Conservation (phyloP, 2,329 filamentous ascomycete species). For the Colletotrichum sp. region DNA sequence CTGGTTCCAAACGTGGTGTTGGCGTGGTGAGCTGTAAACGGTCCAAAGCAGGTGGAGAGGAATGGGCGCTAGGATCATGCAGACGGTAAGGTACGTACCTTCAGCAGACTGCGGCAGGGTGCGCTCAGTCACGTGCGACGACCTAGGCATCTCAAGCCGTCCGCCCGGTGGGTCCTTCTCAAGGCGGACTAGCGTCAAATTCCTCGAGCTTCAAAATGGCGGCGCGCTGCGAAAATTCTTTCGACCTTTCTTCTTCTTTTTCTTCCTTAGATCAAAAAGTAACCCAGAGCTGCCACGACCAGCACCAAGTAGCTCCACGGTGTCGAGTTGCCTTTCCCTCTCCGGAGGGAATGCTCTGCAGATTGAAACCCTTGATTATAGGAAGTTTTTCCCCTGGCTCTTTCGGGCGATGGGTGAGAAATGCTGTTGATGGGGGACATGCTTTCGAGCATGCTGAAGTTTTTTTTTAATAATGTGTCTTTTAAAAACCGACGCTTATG, state of each 20-base stretch:
- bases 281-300: constrained; percentile 68
- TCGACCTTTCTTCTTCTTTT: constrained; percentile 44
- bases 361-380: constrained; percentile 65
- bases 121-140: background rate
- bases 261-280: constrained; percentile 66
- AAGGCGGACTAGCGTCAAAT: constrained; percentile 26
- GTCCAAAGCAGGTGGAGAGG: background rate
- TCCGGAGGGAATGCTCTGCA: constrained; percentile 58
- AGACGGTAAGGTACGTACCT: background rate
- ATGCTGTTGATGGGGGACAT: constrained; percentile 70
- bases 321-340: constrained; percentile 66
- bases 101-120: background rate
- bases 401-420: constrained; percentile 53
- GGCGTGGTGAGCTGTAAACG: background rate
- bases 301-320: constrained; percentile 61
- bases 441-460: constrained; percentile 19
- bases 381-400: constrained; percentile 62
- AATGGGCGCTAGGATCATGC: background rate
- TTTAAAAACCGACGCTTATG: background rate
- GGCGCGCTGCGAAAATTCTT: constrained; percentile 30
- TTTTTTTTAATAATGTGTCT: background rate
- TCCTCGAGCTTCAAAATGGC: background rate
- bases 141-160: background rate
- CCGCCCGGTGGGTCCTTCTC: background rate
- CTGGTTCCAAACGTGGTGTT: background rate